phyloP scores from a whole-genome alignment of 140 eudicot genomes.

The Cichorium intybus region DNA sequence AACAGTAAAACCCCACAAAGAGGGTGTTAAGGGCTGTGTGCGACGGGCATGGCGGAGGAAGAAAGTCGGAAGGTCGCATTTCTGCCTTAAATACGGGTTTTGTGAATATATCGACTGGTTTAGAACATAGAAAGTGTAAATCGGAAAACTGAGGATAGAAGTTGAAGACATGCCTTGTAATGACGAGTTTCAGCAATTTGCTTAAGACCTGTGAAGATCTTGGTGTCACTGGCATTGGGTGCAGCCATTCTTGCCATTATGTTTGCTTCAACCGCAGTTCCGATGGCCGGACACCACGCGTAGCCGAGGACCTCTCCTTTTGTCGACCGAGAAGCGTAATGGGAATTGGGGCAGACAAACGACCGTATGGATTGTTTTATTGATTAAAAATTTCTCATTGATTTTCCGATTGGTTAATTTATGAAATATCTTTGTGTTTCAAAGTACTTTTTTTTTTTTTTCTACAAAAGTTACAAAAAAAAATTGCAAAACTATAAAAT shows the following conservation, averaged over 20 bases:
- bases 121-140: background rate
- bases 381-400: no score
- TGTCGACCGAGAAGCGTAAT: background rate
- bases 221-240: constrained; percentile 10
- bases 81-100: background rate
- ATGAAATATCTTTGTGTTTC: no score
- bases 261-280: constrained; percentile 4
- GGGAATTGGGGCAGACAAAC: background rate
- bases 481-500: no score
- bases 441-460: no score
- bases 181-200: constrained; percentile 69
- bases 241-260: constrained; percentile 15
- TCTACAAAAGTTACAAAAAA: no score
- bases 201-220: constrained; percentile 42
- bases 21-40: background rate
- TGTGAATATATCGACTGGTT: no score
- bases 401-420: no score
- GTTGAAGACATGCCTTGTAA: constrained; percentile 45
- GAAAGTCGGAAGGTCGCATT: background rate
- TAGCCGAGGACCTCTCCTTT: background rate
- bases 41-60: background rate
- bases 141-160: background rate
- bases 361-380: no score
- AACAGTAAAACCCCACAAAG: background rate
- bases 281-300: background rate